Base-by-base conservation (phyloP, 2,329 filamentous ascomycete genomes). In the Penicillium sp. region DNA sequence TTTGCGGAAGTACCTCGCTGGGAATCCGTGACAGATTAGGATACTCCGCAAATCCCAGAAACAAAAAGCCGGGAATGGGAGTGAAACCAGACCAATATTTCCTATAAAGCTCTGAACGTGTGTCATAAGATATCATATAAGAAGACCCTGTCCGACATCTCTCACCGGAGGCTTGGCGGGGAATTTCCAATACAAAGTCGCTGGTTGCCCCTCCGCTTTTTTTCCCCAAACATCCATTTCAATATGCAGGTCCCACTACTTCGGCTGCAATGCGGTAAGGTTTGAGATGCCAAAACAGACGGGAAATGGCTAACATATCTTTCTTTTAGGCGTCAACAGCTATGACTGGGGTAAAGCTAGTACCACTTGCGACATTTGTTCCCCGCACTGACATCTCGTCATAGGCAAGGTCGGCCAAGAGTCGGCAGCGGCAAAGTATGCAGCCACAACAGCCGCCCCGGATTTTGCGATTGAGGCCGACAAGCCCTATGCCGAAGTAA, bases 401-500 rank as follows among this genome's bases (percentile, higher is more conserved):
- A 62, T 67, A 87, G 85, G 93, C 64, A 99, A 99, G 81, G 84
- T 92, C 70, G 94, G 94, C 68, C 84, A 84, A 60, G 84, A 89
- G 56, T 97, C 93, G 46, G 89, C 92, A 14, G 94, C 92, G 49
- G 94, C 94, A 62, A 89, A 87, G 67, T 97, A 89, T 74, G 93
- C 92, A 38, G 87, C 91, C 45, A 91, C 92, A 18, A 97, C 92
- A 5, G 86, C 90, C 11, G 82, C 87, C 14, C 79, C 84, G 39
- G 86, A 85, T 65, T 88, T 97, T 72, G 81, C 81, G 10, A 88
- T 99, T 59, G 83, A 96, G 71, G 81, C 88, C 50, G 89, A 95
- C 66, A 94, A 91, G 78, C 93, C 94, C 32, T 99, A 99, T 70
- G 92, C 94, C 47, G 94, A 97, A 84, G 92, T 92, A 46, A 47